Percentiles rank a stretch among this genome's conserved stretches.
Evolutionary conservation across 768 basidiomycete genomes (phyloP).

Genomic region (Xerocomus potaroensis): DNA sequence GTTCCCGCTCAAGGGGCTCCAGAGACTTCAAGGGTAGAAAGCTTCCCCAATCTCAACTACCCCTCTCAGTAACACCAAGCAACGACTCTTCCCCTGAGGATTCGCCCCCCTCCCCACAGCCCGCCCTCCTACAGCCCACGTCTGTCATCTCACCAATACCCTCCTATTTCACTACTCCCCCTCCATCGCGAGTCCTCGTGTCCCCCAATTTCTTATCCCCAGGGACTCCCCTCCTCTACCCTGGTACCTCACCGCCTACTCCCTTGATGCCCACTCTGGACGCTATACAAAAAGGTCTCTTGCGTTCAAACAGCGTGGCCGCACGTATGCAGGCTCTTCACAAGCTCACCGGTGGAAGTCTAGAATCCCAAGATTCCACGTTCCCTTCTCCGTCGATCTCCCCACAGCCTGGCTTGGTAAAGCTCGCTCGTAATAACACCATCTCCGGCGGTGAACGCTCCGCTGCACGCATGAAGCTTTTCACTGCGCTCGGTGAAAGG

Average conservation of each 20-base stretch:
- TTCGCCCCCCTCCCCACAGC: constrained; percentile 29
- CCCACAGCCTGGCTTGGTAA: constrained; percentile 43
- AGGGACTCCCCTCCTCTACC: constrained; percentile 55
- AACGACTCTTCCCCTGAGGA: constrained; percentile 73
- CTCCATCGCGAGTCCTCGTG: constrained; percentile 36
- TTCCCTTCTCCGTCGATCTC: constrained; percentile 50
- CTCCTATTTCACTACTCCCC: constrained; percentile 46
- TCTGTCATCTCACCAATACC: constrained; percentile 50
- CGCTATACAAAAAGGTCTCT: constrained; percentile 71
- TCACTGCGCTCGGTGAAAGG: constrained; percentile 57
- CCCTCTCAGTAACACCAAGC: constrained; percentile 42
- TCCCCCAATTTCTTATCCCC: constrained; percentile 50
- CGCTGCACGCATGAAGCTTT: constrained; percentile 65
- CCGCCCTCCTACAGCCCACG: constrained; percentile 23
- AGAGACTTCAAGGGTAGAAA: constrained; percentile 69
- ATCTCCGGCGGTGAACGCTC: constrained; percentile 77
- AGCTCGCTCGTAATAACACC: constrained; percentile 69
- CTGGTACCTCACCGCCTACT: constrained; percentile 57
- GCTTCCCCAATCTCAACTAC: constrained; percentile 42
- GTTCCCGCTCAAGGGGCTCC: constrained; percentile 56
- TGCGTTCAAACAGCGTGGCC: constrained; percentile 88
- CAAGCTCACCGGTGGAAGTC: constrained; percentile 73
- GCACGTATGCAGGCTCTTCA: constrained; percentile 77
- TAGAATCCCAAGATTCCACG: constrained; percentile 52
- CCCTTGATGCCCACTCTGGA: constrained; percentile 73